phyloP scores from a whole-genome alignment of 2,329 filamentous ascomycete species.

The Metarhizium rileyi region DNA sequence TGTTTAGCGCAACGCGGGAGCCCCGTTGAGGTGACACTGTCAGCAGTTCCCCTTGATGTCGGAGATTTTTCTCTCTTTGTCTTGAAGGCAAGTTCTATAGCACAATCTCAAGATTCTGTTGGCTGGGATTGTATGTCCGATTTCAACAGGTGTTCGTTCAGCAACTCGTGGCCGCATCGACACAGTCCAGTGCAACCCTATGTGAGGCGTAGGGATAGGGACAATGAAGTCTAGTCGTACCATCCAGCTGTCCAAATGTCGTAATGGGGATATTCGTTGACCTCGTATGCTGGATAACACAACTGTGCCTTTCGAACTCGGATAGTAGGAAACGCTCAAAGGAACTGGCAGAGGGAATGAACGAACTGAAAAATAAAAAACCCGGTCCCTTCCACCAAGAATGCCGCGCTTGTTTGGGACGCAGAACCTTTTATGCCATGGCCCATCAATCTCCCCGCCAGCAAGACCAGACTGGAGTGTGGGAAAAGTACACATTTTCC shows the following conservation, averaged over 20 bases:
- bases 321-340: background rate
- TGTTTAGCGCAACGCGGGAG: background rate
- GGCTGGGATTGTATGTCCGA: background rate
- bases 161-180: background rate
- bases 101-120: background rate
- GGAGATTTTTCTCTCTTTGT: background rate
- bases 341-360: background rate
- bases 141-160: background rate
- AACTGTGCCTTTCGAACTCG: background rate
- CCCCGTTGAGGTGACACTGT: too few species aligned
- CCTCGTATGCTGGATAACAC: background rate
- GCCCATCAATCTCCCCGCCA: background rate
- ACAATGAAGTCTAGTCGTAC: background rate
- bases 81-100: background rate
- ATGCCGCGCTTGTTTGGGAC: background rate
- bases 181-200: background rate
- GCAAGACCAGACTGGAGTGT: background rate
- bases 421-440: conserved; percentile 8
- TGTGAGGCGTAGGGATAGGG: background rate
- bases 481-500: background rate
- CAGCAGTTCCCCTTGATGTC: background rate
- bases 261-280: background rate
- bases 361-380: background rate
- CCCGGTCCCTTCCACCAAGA: background rate
- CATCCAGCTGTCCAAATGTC: background rate